These are phyloP conservation scores for Botrytis deweyae DNA, from an alignment of 2,329 filamentous ascomycete genomes.

Conservation along the genomic window DNA sequence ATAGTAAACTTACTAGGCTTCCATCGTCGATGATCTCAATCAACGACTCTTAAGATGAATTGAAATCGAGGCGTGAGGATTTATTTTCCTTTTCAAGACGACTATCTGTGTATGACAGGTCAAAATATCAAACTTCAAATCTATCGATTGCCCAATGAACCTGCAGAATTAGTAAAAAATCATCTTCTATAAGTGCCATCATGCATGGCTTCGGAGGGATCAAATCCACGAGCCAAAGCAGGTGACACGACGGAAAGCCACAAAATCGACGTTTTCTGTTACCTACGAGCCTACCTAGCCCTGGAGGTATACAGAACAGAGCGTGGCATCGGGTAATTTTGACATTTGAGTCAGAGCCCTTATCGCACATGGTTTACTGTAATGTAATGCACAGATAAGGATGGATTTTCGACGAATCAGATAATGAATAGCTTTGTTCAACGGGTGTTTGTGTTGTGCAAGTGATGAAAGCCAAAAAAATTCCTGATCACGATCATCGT, in stretches of 20 bases:
- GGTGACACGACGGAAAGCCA: not conserved
- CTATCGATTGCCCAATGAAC: not conserved
- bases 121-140: not conserved
- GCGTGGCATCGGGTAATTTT: not conserved
- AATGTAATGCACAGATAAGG: not conserved
- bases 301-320: not conserved
- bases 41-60: not conserved
- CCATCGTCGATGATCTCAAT: not conserved
- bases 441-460: not conserved
- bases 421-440: not conserved
- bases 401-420: not conserved
- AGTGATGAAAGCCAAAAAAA: not conserved
- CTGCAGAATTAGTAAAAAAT: not conserved
- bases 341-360: not conserved
- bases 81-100: not conserved
- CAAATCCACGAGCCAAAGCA: not conserved
- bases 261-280: not conserved
- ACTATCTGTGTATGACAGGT: not conserved
- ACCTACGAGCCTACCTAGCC: not conserved
- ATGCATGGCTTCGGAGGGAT: not conserved
- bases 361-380: conserved; percentile 11
- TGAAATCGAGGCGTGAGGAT: not conserved
- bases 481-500: not conserved
- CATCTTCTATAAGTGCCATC: not conserved
- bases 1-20: not conserved